These are phyloP conservation scores for Candida pseudofarinosa DNA, from an alignment of 805 yeast genomes.

Conservation along the genomic window DNA sequence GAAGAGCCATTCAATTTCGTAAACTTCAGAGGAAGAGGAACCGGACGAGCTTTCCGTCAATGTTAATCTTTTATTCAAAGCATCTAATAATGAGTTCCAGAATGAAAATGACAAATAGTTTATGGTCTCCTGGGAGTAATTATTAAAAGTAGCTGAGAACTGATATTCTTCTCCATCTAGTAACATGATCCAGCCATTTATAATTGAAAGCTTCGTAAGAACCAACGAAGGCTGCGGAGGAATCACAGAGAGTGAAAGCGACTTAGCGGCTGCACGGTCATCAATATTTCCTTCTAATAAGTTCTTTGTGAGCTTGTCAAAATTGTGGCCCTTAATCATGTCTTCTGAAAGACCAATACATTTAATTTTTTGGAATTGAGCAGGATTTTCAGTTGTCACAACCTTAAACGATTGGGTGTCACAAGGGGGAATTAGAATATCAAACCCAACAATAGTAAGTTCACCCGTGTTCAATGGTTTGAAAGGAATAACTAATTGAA, in stretches of 20 bases:
- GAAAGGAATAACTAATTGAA: conserved; percentile 41
- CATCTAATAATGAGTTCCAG: conserved; percentile 70
- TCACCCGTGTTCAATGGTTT: conserved; percentile 48
- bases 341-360: conserved; percentile 4
- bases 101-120: conserved; percentile 58
- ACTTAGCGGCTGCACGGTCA: conserved; percentile 15
- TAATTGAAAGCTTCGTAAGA: conserved; percentile 47
- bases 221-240: conserved; percentile 60
- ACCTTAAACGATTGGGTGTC: conserved; percentile 41
- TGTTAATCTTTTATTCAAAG: conserved; percentile 52
- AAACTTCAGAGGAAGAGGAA: conserved; percentile 53
- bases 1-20: conserved; percentile 71
- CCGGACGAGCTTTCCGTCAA: conserved; percentile 15
- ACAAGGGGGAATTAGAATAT: conserved; percentile 50
- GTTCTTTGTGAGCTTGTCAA: conserved; percentile 15
- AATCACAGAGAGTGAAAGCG: conserved; percentile 27
- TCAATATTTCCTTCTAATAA: conserved; percentile 20
- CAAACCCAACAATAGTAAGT: conserved; percentile 48
- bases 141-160: conserved; percentile 51
- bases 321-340: conserved; percentile 5
- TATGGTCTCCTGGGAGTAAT: conserved; percentile 54
- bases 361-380: conserved; percentile 9
- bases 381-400: conserved; percentile 23
- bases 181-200: conserved; percentile 68
- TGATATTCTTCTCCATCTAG: conserved; percentile 68